phyloP scores from a whole-genome alignment of 805 yeast species.

The Metschnikowia dekortorum region DNA sequence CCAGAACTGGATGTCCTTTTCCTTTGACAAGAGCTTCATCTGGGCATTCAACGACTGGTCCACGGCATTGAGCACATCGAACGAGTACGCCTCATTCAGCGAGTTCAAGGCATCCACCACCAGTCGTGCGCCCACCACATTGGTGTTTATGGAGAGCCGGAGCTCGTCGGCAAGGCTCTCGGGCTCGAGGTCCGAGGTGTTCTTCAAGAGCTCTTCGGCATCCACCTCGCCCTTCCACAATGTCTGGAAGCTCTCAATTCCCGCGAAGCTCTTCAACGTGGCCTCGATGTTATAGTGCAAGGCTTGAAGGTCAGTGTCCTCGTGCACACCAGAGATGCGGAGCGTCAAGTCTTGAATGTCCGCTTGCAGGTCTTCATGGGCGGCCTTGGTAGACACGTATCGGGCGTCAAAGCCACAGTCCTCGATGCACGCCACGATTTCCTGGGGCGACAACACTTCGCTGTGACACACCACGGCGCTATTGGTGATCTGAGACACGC shows the following conservation, averaged over 20 bases:
- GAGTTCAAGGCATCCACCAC: slow-evolving; percentile 44
- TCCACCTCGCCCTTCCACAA: slow-evolving; percentile 18
- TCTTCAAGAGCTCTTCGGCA: slow-evolving; percentile 15
- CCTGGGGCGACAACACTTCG: slow-evolving; percentile 25
- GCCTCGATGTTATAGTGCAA: slow-evolving; percentile 42
- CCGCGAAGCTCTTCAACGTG: slow-evolving; percentile 27
- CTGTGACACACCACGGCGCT: slow-evolving; percentile 58
- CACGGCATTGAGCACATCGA: slow-evolving; percentile 41
- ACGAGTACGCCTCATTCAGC: slow-evolving; percentile 53
- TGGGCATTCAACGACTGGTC: slow-evolving; percentile 61
- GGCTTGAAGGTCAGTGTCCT: slow-evolving; percentile 22
- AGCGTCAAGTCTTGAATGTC: slow-evolving; percentile 25
- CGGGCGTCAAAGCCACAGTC: slow-evolving; percentile 43
- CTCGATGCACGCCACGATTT: slow-evolving; percentile 55
- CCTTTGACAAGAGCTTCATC: slow-evolving; percentile 59
- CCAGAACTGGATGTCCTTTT: slow-evolving; percentile 75
- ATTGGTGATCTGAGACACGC: slow-evolving; percentile 74
- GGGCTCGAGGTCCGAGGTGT: slow-evolving; percentile 9
- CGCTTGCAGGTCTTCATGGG: background rate
- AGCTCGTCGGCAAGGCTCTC: slow-evolving; percentile 31
- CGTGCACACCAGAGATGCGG: slow-evolving; percentile 31
- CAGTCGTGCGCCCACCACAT: slow-evolving; percentile 56
- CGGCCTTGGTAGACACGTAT: background rate
- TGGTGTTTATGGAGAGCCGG: slow-evolving; percentile 47
- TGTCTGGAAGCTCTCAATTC: slow-evolving; percentile 24